phyloP scores from a whole-genome alignment of 2,329 filamentous ascomycete species.

The Colletotrichum brevisporum region DNA sequence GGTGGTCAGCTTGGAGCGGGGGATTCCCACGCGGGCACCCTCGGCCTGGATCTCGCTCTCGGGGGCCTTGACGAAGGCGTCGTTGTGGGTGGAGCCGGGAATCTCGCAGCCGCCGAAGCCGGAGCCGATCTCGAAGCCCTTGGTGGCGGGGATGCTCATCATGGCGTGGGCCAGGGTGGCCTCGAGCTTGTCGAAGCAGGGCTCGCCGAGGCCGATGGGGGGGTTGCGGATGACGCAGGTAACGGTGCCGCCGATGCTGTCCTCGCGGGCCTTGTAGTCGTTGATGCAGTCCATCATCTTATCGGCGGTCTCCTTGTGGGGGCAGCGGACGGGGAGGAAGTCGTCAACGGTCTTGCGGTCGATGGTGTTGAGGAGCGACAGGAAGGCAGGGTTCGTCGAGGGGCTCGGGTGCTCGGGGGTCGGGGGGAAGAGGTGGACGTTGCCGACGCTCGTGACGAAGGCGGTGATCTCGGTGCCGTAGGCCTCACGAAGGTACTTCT shows the following conservation, averaged over 20 bases:
- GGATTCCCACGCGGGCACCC: constrained; percentile 57
- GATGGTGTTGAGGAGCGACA: constrained; percentile 79
- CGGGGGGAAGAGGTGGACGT: constrained; percentile 81
- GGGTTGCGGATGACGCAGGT: constrained; percentile 93
- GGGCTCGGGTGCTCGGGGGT: constrained; percentile 76
- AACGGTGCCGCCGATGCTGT: constrained; percentile 95
- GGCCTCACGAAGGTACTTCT: constrained; percentile 87
- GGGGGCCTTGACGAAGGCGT: constrained; percentile 79
- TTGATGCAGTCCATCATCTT: constrained; percentile 87
- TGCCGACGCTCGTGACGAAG: constrained; percentile 89
- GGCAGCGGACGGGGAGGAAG: constrained; percentile 90
- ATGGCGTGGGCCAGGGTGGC: constrained; percentile 93
- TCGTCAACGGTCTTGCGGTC: constrained; percentile 84
- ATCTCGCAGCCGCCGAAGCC: constrained; percentile 91
- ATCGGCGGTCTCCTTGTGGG: constrained; percentile 72
- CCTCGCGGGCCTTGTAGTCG: constrained; percentile 81
- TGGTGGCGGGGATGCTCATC: constrained; percentile 94
- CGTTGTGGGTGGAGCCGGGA: constrained; percentile 92
- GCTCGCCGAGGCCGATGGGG: constrained; percentile 90
- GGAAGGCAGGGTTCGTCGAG: constrained; percentile 83
- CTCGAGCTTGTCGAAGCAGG: constrained; percentile 95
- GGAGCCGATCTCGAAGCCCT: constrained; percentile 95
- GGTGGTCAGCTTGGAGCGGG: constrained; percentile 78
- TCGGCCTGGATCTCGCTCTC: constrained; percentile 51
- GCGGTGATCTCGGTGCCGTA: constrained; percentile 93